Base-by-base conservation (phyloP, 2,329 filamentous ascomycete genomes). In the Thielaviopsis ethacetica region DNA sequence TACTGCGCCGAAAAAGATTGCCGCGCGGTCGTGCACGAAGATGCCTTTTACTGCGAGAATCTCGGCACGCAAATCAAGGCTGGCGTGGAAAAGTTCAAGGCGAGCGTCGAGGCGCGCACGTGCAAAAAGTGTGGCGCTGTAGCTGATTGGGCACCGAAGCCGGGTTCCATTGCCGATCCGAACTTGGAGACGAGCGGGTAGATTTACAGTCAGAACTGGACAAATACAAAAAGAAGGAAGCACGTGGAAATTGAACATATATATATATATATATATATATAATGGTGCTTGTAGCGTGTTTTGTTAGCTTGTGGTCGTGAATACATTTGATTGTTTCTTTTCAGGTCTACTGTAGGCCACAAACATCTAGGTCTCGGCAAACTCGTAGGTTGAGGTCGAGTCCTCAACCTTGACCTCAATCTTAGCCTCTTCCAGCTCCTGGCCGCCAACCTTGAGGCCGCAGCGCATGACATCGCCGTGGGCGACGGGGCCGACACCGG, bases 41-140 rank as follows among this genome's bases (percentile, higher is more conserved):
- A 84, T 51, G 75, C 79, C 12, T 97, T 98, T 67, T 83, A 93
- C 69, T 95, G 90, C 70, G 91, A 84, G 38, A 86, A 97, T 73
- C 73, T 97, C 63, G 91, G 91, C 21, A 91, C 86, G 24, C 93
- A 97, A 81, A 91, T 98, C 68, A 97, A 96, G 76, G 81, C 81
- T 57, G 91, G 88, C 7, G 91, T 97, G 44, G 83, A 95, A 71
- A 77, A 76, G 21, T 97, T 97, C 71, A 85, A 83, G 71, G 77
- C 70, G 1, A 82, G 72, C 62, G 78, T 82, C 59, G 76, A 81
- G 61, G 81, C 80, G 71, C 81, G 91, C 69, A 90, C 73, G 61
- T 98, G 93, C 71, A 76, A 76, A 64, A 78, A 75, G 30, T 98
- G 93, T 71, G 90, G 91, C 22, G 74, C 76, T 60, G 65, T 95